A percentile compares a stretch with the other conserved stretches of the same genome.
These are phyloP conservation scores for Blastocladiella britannica DNA, from an alignment of 192 early-diverging fungal species.

Conservation along the genomic window DNA sequence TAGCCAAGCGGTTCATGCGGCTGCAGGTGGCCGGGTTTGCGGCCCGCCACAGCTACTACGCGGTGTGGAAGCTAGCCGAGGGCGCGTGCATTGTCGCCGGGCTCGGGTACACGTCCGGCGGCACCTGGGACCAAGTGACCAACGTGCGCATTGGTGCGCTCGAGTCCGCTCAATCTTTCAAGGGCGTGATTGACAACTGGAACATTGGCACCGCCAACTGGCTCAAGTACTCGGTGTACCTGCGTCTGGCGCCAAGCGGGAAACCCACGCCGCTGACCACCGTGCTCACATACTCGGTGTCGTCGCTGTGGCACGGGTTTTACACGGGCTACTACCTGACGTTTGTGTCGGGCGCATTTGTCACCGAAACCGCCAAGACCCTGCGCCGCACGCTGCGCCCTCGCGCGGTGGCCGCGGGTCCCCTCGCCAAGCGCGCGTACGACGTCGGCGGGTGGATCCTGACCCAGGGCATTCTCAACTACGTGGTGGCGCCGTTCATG, in stretches of 20 bases:
- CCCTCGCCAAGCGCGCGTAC: slow-evolving; percentile 31
- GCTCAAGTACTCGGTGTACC: slow-evolving; percentile 70
- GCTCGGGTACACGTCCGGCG: slow-evolving; percentile 63
- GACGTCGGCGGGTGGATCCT: slow-evolving; percentile 45
- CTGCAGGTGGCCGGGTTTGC: slow-evolving; percentile 36
- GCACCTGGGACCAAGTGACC: slow-evolving; percentile 48
- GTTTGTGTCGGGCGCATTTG: slow-evolving; percentile 35
- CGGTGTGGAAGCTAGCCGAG: slow-evolving; percentile 77
- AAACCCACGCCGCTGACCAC: slow-evolving; percentile 39
- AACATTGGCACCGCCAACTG: slow-evolving; percentile 76
- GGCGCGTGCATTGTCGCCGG: slow-evolving; percentile 62
- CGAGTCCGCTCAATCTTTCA: slow-evolving; percentile 58
- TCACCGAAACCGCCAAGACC: slow-evolving; percentile 20
- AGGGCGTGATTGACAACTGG: slow-evolving; percentile 61
- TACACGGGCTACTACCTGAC: slow-evolving; percentile 65
- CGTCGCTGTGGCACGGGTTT: slow-evolving; percentile 93
- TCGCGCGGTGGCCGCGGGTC: slow-evolving; percentile 13
- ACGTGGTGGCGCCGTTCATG: slow-evolving; percentile 46
- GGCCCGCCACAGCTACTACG: slow-evolving; percentile 64
- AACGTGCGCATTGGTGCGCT: slow-evolving; percentile 55
- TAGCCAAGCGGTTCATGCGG: slow-evolving; percentile 21
- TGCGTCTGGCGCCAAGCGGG: slow-evolving; percentile 30
- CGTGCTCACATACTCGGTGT: slow-evolving; percentile 54
- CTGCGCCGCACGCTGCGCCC: slow-evolving; percentile 43
- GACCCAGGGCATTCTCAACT: slow-evolving; percentile 46